Conservation (phyloP, 306 rosid species). For the Prunus salicina region DNA sequence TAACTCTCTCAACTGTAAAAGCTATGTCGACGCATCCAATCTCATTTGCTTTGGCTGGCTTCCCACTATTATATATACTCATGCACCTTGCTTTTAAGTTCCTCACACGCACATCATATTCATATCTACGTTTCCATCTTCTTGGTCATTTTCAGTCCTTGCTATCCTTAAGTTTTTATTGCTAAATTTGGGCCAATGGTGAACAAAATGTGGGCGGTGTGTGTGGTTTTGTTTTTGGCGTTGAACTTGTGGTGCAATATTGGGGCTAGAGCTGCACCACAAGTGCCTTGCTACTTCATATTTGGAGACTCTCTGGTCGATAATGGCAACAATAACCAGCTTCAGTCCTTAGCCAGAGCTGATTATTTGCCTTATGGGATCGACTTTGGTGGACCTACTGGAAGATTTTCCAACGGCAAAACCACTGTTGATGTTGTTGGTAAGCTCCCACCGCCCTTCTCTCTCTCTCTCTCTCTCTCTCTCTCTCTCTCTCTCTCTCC, state of each 20-base stretch:
- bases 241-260: conserved; percentile 24
- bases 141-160: not conserved
- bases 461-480: not conserved
- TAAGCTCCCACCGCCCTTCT: conserved; percentile 24
- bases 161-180: not conserved
- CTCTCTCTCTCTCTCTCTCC: not conserved
- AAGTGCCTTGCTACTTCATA: conserved; percentile 85
- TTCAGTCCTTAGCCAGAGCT: conserved; percentile 75
- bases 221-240: conserved; percentile 18
- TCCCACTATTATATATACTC: conserved; percentile 35
- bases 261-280: conserved; percentile 45
- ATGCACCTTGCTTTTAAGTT: conserved; percentile 15
- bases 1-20: conserved; percentile 50
- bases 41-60: not conserved
- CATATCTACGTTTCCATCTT: not conserved
- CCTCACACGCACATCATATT: conserved; percentile 11
- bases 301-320: conserved; percentile 95
- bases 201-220: conserved; percentile 14
- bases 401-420: conserved; percentile 92
- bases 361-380: conserved; percentile 79
- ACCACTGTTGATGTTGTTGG: conserved; percentile 70
- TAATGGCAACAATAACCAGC: conserved; percentile 82
- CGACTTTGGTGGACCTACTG: conserved; percentile 76
- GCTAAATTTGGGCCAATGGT: not conserved
- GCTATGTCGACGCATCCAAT: not conserved